Conservation (phyloP, 1,284 basidiomycete genomes). For the Rhodotorula sp. region DNA sequence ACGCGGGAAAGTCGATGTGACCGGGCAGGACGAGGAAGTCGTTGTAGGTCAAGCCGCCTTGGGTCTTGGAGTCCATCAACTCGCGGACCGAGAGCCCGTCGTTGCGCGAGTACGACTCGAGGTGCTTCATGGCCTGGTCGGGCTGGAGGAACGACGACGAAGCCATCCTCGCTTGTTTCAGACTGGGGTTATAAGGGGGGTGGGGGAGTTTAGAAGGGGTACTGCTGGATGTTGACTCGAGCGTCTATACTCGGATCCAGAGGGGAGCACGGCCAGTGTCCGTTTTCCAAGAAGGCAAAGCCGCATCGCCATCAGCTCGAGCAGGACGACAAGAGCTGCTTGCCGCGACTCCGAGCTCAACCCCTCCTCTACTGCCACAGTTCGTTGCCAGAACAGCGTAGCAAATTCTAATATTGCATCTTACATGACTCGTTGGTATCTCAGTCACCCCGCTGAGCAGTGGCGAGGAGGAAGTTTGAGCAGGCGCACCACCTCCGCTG, state of each 20-base stretch:
- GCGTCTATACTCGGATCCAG: not conserved
- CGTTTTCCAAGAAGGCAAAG: constrained; percentile 5
- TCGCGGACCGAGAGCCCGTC: constrained; percentile 86
- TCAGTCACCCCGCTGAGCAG: not conserved
- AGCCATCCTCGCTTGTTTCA: constrained; percentile 7
- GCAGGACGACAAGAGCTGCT: not conserved
- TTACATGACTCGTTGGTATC: not conserved
- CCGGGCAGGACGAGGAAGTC: constrained; percentile 64
- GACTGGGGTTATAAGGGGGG: not conserved
- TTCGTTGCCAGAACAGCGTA: not conserved
- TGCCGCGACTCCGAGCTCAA: not conserved
- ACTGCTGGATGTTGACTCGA: not conserved
- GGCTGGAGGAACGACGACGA: constrained; percentile 24
- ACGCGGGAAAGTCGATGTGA: constrained; percentile 88
- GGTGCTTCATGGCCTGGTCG: constrained; percentile 62
- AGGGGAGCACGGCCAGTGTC: constrained; percentile 7
- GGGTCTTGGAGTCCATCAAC: constrained; percentile 82
- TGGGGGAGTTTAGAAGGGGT: not conserved
- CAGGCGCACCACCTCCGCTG: not conserved
- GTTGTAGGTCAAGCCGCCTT: constrained; percentile 94
- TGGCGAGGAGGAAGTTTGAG: not conserved
- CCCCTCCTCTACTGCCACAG: not conserved
- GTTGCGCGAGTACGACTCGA: constrained; percentile 67
- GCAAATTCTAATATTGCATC: not conserved
- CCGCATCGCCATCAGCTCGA: not conserved